A percentile compares a stretch with the other conserved stretches of the same genome.
Evolutionary conservation across 768 basidiomycete species (phyloP).

Genomic region (Pulveroboletus sp.): DNA sequence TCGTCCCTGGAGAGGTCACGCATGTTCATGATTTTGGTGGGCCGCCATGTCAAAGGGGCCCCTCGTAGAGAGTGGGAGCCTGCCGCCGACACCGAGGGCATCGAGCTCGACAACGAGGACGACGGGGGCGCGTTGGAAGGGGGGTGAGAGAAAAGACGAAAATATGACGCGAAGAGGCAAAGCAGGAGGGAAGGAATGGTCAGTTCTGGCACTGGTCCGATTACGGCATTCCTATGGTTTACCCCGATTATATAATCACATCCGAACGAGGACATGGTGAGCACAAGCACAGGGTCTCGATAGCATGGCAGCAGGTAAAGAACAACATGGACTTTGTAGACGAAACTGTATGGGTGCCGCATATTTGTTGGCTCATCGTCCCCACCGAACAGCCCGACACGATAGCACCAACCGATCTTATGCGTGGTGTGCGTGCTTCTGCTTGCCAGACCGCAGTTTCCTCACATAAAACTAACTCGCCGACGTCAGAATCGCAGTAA

Average conservation of each 20-base stretch:
- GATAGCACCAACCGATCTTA: slow-evolving; percentile 15
- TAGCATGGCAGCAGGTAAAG: neutral
- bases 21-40: slow-evolving; percentile 88
- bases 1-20: slow-evolving; percentile 87
- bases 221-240: slow-evolving; percentile 26
- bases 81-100: slow-evolving; percentile 29
- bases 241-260: slow-evolving; percentile 21
- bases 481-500: slow-evolving; percentile 20
- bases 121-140: slow-evolving; percentile 19
- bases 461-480: slow-evolving; percentile 80
- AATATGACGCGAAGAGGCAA: slow-evolving; percentile 32
- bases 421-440: slow-evolving; percentile 76
- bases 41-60: slow-evolving; percentile 56
- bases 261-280: neutral
- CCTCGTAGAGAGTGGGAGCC: slow-evolving; percentile 21
- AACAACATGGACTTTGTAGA: neutral
- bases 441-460: slow-evolving; percentile 90
- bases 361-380: neutral
- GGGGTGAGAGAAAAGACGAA: slow-evolving; percentile 11
- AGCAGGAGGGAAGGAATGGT: slow-evolving; percentile 23
- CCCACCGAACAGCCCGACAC: neutral
- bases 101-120: slow-evolving; percentile 26
- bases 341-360: neutral
- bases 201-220: slow-evolving; percentile 24
- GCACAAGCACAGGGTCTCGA: neutral